Base-by-base conservation (phyloP, 495 filamentous ascomycete genomes). In the Lasiosphaeria miniovina region DNA sequence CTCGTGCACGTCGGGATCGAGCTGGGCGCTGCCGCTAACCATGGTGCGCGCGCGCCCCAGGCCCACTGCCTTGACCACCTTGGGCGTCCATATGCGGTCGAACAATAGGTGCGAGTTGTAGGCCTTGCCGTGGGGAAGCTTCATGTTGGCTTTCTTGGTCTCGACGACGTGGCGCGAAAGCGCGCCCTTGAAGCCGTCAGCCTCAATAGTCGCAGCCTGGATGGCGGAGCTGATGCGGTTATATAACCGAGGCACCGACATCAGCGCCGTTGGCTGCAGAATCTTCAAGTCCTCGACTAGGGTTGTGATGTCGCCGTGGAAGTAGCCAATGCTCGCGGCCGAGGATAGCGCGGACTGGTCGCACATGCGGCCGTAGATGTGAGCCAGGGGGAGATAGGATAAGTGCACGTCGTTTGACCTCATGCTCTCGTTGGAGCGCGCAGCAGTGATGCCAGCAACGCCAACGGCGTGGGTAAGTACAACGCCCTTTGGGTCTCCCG, bases 381-480 rank as follows among this genome's bases (percentile, higher is more conserved):
- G 94, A 36, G 94, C 94, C 6, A 97, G 81, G 2, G 94, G 94
- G 32, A 98, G 85, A 73, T 98, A 98, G 2, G 94, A 98, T 62
- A 88, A 81, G 49, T 84, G 75, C 6, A 85, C 78, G 61, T 95
- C 88, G 58, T 75, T 78, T 8, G 72, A 59, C 1, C 62, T 56
- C 49, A 84, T 78, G 17, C 75, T 73, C 51, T 83, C 74, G 31
- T 82, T 75, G 52, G 75, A 64, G 36, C 88, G 76, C 46, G 81
- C 82, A 38, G 77, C 75, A 5, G 86, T 79, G 45, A 88, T 80
- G 24, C 86, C 91, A 2, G 91, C 85, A 4, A 95, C 84, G 34
- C 91, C 90, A 69, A 88, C 90, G 62, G 78, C 76, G 68, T 98
- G 95, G 4, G 89, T 91, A 61, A 98, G 75, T 38, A 93, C 79